These are phyloP conservation scores for Fusarium caatingaense DNA, from an alignment of 2,329 filamentous ascomycete species.

Conservation along the genomic window DNA sequence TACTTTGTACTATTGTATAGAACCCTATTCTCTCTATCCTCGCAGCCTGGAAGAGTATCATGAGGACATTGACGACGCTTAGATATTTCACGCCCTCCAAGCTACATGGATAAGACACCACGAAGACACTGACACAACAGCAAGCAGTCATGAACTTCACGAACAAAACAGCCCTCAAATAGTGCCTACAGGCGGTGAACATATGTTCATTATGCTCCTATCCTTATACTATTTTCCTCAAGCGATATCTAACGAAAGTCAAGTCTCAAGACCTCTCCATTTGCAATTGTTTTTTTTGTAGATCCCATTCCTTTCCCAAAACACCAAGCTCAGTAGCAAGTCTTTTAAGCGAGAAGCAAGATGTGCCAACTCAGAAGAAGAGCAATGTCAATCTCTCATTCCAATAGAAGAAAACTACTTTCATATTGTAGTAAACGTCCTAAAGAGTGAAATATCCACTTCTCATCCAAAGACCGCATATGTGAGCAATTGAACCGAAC, in stretches of 20 bases:
- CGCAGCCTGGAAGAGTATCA: not conserved
- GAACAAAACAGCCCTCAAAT: not conserved
- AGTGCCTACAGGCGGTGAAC: constrained; percentile 26
- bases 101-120: not conserved
- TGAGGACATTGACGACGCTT: not conserved
- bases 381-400: not conserved
- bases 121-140: not conserved
- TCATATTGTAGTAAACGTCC: not conserved
- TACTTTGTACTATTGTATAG: constrained; percentile 55
- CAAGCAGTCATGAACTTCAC: not conserved
- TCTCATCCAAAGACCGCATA: constrained; percentile 10
- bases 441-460: not conserved
- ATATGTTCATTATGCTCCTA: constrained; percentile 29
- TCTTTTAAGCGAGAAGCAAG: not conserved
- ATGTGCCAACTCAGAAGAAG: not conserved
- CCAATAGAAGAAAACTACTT: not conserved
- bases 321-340: constrained; percentile 27
- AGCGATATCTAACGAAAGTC: constrained; percentile 13
- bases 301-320: constrained; percentile 32
- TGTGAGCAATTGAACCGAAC: constrained; percentile 18
- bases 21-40: constrained; percentile 39
- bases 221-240: constrained; percentile 25
- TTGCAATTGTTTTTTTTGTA: constrained; percentile 37
- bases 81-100: not conserved
- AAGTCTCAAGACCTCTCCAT: constrained; percentile 14